phyloP scores from a whole-genome alignment of 2,329 filamentous ascomycete species.

The Colletotrichum neosansevieriae region DNA sequence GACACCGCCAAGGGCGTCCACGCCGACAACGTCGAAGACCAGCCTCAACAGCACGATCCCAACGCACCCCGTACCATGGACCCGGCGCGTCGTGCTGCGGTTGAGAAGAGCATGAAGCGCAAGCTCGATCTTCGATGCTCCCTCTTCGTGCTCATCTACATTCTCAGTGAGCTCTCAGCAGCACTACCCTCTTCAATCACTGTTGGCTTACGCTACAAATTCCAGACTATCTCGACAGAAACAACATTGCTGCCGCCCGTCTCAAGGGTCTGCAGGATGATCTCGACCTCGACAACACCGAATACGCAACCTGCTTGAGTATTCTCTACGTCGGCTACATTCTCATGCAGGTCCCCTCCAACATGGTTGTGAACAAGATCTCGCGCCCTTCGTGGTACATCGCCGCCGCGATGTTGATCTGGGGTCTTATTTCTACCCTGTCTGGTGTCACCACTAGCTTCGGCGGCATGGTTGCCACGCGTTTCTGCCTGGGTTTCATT shows the following conservation, averaged over 20 bases:
- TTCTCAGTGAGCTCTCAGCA: constrained; percentile 53
- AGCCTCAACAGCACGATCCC: constrained; percentile 1
- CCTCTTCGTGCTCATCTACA: constrained; percentile 81
- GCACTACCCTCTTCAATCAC: neutral
- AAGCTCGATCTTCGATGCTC: constrained; percentile 78
- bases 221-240: constrained; percentile 72
- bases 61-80: constrained; percentile 43
- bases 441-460: constrained; percentile 66
- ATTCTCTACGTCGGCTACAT: constrained; percentile 77
- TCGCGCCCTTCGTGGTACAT: constrained; percentile 65
- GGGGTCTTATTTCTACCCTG: constrained; percentile 71
- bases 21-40: constrained; percentile 28
- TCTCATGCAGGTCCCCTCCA: constrained; percentile 72
- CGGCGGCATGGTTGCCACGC: constrained; percentile 64
- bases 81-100: constrained; percentile 62
- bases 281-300: constrained; percentile 63
- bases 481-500: constrained; percentile 72
- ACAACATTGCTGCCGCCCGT: constrained; percentile 76
- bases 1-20: constrained; percentile 21
- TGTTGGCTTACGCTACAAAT: constrained; percentile 74
- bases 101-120: constrained; percentile 75
- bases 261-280: constrained; percentile 74
- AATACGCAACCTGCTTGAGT: constrained; percentile 73
- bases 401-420: constrained; percentile 64
- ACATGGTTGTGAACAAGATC: constrained; percentile 69